Base-by-base conservation (phyloP, 495 filamentous ascomycete species). In the Talaromyces borbonicus region DNA sequence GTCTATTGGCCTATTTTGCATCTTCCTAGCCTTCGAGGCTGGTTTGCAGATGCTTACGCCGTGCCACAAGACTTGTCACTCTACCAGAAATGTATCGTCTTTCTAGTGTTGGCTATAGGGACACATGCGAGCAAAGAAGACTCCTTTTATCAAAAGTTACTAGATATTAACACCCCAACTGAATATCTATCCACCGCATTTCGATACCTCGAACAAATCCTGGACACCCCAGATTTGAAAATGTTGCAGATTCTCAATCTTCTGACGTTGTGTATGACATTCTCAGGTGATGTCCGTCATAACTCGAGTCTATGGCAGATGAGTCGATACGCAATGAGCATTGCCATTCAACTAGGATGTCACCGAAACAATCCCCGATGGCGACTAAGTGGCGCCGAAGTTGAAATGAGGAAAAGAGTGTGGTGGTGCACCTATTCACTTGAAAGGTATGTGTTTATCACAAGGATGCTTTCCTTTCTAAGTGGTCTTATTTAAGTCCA, bases 341-440 rank as follows among this genome's bases (percentile, higher is more conserved):
- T 47, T 39, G 44, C 44, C 20, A 30, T 47, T n/a, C 29, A 47
- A 29, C 25, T 47, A 8, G 44, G 44, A 3, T 15, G 33, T 19
- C 44, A 47, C 25, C 30, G 27, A 22, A 30, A 47, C 16, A 47
- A 47, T 39, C 44, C 44, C 19, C 20, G 29, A 33, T 47, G 44
- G 41, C 22, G 27, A 18, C 30, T 27, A 4, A 44, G 41, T 29
- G 6, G 20, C 20, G n/a, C 26, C 12, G 41, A 44, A 24, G 19
- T 44, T 3, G 41, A 44, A 16, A 23, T 44, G 19, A 24, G 41
- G n/a, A 18, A 23, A 4, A 23, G 24, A 18, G 20, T 16, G 15
- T 44, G 41, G 24, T 44, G 41, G 41, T 25, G 20, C 6, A 27
- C 27, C 12, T 44, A 44, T 27, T 14, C 20, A 5, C 18, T 44